phyloP scores from a whole-genome alignment of 108 stramenopile genomes.

The Skeletonema grethae region DNA sequence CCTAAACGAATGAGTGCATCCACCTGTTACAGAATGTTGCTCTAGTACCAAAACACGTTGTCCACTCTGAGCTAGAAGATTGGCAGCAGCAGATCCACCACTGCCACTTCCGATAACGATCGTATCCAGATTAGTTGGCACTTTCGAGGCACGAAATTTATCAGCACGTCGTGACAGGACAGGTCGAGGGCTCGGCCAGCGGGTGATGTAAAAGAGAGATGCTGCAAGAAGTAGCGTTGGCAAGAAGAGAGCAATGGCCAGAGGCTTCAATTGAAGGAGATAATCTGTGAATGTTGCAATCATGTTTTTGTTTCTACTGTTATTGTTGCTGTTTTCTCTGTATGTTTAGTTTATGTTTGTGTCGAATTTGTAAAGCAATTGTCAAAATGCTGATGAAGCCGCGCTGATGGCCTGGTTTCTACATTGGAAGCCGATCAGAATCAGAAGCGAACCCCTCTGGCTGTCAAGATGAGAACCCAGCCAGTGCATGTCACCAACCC shows the following conservation, averaged over 20 bases:
- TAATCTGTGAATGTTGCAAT: slow-evolving; percentile 21
- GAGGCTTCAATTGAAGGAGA: slow-evolving; percentile 7
- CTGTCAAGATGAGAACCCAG: too few species aligned
- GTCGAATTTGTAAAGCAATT: too few species aligned
- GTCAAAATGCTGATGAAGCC: too few species aligned
- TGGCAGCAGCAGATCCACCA: slow-evolving; percentile 62
- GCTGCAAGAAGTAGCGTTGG: slow-evolving; percentile 13
- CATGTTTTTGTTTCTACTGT: slow-evolving; percentile 3
- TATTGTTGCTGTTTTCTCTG: neutral
- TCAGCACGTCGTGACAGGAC: slow-evolving; percentile 46
- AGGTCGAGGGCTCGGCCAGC: slow-evolving; percentile 27
- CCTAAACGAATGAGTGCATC: slow-evolving; percentile 65
- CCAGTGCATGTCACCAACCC: too few species aligned
- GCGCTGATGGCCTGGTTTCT: too few species aligned
- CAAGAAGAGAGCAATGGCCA: slow-evolving; percentile 6
- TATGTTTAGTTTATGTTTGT: neutral
- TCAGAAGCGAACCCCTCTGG: too few species aligned
- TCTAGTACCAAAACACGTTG: slow-evolving; percentile 61
- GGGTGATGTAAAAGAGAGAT: slow-evolving; percentile 19
- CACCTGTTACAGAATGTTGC: slow-evolving; percentile 62
- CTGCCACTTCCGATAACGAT: slow-evolving; percentile 77
- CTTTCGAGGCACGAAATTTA: slow-evolving; percentile 36
- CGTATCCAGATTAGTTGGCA: slow-evolving; percentile 55
- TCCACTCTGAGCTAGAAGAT: slow-evolving; percentile 53
- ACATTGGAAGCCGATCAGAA: too few species aligned